These are phyloP conservation scores for Blumeria graminis DNA, from an alignment of 2,329 filamentous ascomycete species.

Conservation along the genomic window DNA sequence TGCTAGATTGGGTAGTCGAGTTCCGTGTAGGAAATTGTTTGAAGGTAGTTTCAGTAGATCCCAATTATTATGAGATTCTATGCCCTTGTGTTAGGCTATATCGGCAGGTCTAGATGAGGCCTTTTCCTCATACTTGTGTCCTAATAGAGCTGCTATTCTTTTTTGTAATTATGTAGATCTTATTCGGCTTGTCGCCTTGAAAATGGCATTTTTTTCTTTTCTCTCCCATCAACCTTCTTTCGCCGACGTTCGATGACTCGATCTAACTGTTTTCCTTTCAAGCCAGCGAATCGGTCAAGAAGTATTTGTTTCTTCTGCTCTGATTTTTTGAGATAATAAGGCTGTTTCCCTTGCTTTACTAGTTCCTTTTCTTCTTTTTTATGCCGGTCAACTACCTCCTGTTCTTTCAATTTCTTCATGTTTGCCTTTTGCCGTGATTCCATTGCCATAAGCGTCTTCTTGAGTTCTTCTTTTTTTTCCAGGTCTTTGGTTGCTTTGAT, in stretches of 20 bases:
- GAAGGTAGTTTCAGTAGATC: slow-evolving; percentile 17
- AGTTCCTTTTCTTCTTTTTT: slow-evolving; percentile 61
- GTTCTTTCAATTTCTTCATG: slow-evolving; percentile 42
- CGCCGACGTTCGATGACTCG: slow-evolving; percentile 63
- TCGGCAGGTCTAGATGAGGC: neutral
- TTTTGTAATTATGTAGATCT: neutral
- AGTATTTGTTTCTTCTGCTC: slow-evolving; percentile 76
- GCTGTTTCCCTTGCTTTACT: slow-evolving; percentile 69
- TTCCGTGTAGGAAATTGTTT: slow-evolving; percentile 65
- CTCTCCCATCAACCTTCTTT: slow-evolving; percentile 72
- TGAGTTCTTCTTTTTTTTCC: slow-evolving; percentile 41
- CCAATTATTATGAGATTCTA: slow-evolving; percentile 2
- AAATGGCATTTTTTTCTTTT: slow-evolving; percentile 52
- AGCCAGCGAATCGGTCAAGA: slow-evolving; percentile 51
- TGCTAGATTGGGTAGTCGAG: slow-evolving; percentile 59
- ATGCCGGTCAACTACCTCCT: slow-evolving; percentile 49
- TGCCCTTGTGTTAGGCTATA: neutral
- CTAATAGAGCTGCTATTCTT: neutral
- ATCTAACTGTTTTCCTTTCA: slow-evolving; percentile 70
- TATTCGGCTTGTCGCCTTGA: slow-evolving; percentile 21
- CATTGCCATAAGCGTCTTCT: slow-evolving; percentile 52
- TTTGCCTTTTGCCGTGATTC: slow-evolving; percentile 52
- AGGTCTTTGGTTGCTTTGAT: slow-evolving; percentile 46
- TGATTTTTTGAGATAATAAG: slow-evolving; percentile 79
- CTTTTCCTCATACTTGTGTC: too few relatives aligned